These are phyloP conservation scores for Arthrobotrys megalospora DNA, from an alignment of 2,329 filamentous ascomycete genomes.

Conservation along the genomic window DNA sequence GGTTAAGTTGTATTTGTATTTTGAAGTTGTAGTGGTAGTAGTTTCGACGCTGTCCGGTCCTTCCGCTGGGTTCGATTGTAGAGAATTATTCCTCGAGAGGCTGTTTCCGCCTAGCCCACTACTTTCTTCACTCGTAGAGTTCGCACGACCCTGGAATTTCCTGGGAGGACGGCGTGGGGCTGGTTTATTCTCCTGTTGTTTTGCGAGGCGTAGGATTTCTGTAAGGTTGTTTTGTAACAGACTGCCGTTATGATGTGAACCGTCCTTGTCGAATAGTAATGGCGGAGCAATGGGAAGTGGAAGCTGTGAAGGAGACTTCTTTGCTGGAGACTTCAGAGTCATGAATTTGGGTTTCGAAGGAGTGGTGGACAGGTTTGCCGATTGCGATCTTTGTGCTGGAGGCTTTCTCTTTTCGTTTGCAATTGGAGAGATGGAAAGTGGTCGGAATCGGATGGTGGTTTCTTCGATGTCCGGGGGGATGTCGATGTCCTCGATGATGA, in stretches of 20 bases:
- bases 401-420: constrained; percentile 1
- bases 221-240: constrained; percentile 52
- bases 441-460: constrained; percentile 17
- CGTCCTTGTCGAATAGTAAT: constrained; percentile 13
- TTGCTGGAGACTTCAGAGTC: constrained; percentile 46
- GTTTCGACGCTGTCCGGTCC: constrained; percentile 7
- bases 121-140: constrained; percentile 33
- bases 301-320: constrained; percentile 40
- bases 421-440: constrained; percentile 45
- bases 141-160: constrained; percentile 53
- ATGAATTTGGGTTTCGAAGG: constrained; percentile 57
- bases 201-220: constrained; percentile 50
- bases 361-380: constrained; percentile 27
- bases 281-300: constrained; percentile 6
- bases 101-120: constrained; percentile 19
- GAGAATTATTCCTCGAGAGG: constrained; percentile 43
- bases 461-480: constrained; percentile 46
- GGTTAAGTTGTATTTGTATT: constrained; percentile 11
- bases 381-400: constrained; percentile 9
- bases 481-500: constrained; percentile 55
- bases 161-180: constrained; percentile 30
- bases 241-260: constrained; percentile 14
- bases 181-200: constrained; percentile 53
- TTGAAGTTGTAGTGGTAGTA: not conserved
- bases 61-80: constrained; percentile 44